phyloP scores from a whole-genome alignment of 139 green algal genomes.

The Trebouxia sp. region DNA sequence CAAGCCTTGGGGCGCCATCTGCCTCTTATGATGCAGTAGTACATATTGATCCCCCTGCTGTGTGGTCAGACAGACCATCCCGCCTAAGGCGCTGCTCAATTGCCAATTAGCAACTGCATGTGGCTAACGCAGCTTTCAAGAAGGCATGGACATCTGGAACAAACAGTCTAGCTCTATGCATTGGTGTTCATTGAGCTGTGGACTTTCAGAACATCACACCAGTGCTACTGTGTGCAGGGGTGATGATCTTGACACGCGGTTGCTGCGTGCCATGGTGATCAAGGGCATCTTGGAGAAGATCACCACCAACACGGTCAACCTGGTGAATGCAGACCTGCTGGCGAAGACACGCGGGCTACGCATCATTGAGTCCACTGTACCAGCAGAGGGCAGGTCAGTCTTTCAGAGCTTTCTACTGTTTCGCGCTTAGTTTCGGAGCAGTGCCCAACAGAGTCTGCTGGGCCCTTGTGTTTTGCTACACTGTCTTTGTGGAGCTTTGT shows the following conservation, averaged over 20 bases:
- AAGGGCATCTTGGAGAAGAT: constrained; percentile 84
- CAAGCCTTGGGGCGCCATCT: no score
- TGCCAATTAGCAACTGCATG: no score
- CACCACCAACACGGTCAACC: constrained; percentile 78
- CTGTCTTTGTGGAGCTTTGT: no score
- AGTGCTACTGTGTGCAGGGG: not conserved
- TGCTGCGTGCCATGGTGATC: constrained; percentile 94
- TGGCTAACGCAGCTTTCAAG: no score
- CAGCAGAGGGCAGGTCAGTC: constrained; percentile 29
- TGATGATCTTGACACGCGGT: constrained; percentile 45
- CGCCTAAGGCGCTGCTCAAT: no score
- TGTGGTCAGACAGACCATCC: no score
- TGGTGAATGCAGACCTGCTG: constrained; percentile 96
- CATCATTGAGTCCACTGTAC: constrained; percentile 70
- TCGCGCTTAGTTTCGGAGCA: not conserved
- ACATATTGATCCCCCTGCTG: no score
- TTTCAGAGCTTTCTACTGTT: not conserved
- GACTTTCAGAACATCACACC: not conserved
- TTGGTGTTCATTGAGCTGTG: not conserved
- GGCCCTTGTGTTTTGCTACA: not conserved
- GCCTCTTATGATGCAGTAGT: not conserved
- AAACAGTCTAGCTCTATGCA: no score
- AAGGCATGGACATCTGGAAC: no score
- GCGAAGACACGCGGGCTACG: constrained; percentile 85
- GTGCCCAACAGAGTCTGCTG: not conserved